phyloP scores from a whole-genome alignment of 2,329 filamentous ascomycete genomes.

The Mariannaea sp. region DNA sequence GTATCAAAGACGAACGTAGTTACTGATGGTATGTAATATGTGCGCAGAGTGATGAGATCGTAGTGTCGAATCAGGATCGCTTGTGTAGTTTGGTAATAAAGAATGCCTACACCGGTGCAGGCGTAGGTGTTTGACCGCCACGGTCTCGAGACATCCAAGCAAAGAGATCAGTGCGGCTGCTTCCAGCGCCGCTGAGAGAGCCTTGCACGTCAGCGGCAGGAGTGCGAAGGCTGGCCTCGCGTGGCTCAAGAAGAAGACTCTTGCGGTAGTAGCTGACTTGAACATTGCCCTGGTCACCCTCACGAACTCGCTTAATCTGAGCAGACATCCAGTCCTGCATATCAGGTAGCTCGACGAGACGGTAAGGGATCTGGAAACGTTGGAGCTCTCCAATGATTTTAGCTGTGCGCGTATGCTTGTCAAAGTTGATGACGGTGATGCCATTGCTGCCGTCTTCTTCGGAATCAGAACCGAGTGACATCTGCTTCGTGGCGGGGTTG shows the following conservation, averaged over 20 bases:
- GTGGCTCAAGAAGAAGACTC: constrained; percentile 81
- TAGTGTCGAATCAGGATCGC: constrained; percentile 5
- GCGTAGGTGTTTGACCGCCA: constrained; percentile 39
- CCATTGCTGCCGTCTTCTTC: constrained; percentile 67
- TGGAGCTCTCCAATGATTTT: constrained; percentile 96
- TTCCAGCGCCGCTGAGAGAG: constrained; percentile 36
- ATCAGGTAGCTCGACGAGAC: constrained; percentile 79
- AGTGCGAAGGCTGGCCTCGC: constrained; percentile 53
- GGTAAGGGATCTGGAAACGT: constrained; percentile 93
- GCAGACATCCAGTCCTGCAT: constrained; percentile 91
- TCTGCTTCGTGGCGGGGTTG: constrained; percentile 82
- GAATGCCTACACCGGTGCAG: constrained; percentile 31
- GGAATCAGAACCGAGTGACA: constrained; percentile 54
- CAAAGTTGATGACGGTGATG: constrained; percentile 91
- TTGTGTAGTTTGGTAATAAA: not conserved
- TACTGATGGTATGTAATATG: constrained; percentile 39
- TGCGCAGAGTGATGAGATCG: constrained; percentile 28
- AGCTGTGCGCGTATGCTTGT: constrained; percentile 93
- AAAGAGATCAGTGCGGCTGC: constrained; percentile 50
- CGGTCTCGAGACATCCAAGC: constrained; percentile 58
- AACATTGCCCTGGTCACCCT: constrained; percentile 59
- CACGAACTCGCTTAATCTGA: constrained; percentile 78
- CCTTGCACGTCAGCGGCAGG: constrained; percentile 43
- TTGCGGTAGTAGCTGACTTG: constrained; percentile 75
- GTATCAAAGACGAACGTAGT: constrained; percentile 47